Evolutionary conservation across 1,139 yeast genomes (phyloP).

Genomic region (Groenewaldozyma auringiensis): DNA sequence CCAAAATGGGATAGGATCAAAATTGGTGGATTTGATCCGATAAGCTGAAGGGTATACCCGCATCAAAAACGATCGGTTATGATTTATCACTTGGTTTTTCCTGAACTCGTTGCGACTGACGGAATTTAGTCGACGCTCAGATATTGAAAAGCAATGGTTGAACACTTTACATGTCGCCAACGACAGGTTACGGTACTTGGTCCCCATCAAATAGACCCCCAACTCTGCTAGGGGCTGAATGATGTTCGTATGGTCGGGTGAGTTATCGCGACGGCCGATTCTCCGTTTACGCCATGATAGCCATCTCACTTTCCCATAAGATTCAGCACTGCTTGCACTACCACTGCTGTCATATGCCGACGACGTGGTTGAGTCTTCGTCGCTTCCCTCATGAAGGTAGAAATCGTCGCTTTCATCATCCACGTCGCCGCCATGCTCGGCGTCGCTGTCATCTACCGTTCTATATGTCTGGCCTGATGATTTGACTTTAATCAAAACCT

Average conservation of each 20-base stretch:
- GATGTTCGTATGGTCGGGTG: slow-evolving; percentile 27
- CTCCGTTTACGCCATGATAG: slow-evolving; percentile 1
- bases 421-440: background rate
- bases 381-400: slow-evolving; percentile 9
- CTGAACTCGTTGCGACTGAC: slow-evolving; percentile 58
- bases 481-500: slow-evolving; percentile 71
- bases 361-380: slow-evolving; percentile 39
- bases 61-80: slow-evolving; percentile 67
- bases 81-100: slow-evolving; percentile 50
- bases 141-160: slow-evolving; percentile 81
- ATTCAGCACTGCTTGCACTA: background rate
- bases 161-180: slow-evolving; percentile 75
- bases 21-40: slow-evolving; percentile 71
- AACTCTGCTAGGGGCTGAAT: slow-evolving; percentile 49
- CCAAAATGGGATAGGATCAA: slow-evolving; percentile 76
- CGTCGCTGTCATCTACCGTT: background rate
- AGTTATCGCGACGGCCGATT: background rate
- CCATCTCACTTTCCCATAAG: slow-evolving; percentile 2
- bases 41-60: slow-evolving; percentile 81
- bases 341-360: slow-evolving; percentile 29
- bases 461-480: slow-evolving; percentile 12
- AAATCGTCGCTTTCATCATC: slow-evolving; percentile 1
- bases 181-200: slow-evolving; percentile 73
- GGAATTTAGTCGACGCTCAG: slow-evolving; percentile 59
- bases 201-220: slow-evolving; percentile 64